Evolutionary conservation across 2,329 filamentous ascomycete species (phyloP).

Genomic region (Talaromyces sp.): DNA sequence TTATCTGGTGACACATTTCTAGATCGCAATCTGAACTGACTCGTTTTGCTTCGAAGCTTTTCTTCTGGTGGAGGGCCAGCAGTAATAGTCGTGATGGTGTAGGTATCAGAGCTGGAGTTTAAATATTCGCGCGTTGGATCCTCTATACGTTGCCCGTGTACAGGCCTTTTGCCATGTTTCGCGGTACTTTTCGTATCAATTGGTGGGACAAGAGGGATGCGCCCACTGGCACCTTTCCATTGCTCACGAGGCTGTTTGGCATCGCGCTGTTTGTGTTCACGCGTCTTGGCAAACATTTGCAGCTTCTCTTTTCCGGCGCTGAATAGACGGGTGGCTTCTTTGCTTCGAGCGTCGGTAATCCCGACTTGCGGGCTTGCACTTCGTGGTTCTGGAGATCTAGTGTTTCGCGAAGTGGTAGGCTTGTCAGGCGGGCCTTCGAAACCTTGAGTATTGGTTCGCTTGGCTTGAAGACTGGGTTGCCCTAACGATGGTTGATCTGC

Average conservation of each 20-base stretch:
- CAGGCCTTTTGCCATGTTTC: constrained; percentile 3
- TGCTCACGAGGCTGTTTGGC: constrained; percentile 47
- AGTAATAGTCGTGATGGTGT: constrained; percentile 18
- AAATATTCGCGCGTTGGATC: neutral
- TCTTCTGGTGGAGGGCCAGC: constrained; percentile 10
- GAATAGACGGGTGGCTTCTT: constrained; percentile 28
- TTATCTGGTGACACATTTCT: constrained; percentile 1
- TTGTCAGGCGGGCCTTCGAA: neutral
- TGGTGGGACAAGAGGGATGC: constrained; percentile 61
- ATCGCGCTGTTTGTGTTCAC: constrained; percentile 23
- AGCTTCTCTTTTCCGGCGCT: constrained; percentile 38
- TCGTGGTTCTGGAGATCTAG: neutral
- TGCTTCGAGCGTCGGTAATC: constrained; percentile 19
- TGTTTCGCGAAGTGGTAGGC: neutral
- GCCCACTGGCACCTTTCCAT: constrained; percentile 72
- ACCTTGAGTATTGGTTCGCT: neutral
- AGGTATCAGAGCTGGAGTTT: constrained; percentile 4
- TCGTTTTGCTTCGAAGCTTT: constrained; percentile 12
- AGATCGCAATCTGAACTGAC: constrained; percentile 13
- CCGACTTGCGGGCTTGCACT: constrained; percentile 2
- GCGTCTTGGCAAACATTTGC: constrained; percentile 32
- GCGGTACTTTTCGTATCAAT: constrained; percentile 55
- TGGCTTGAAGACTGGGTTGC: neutral
- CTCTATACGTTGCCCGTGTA: constrained; percentile 39
- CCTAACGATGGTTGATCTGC: neutral